Conservation (phyloP, 164 flowering plant genomes). For the Taxillus chinensis region DNA sequence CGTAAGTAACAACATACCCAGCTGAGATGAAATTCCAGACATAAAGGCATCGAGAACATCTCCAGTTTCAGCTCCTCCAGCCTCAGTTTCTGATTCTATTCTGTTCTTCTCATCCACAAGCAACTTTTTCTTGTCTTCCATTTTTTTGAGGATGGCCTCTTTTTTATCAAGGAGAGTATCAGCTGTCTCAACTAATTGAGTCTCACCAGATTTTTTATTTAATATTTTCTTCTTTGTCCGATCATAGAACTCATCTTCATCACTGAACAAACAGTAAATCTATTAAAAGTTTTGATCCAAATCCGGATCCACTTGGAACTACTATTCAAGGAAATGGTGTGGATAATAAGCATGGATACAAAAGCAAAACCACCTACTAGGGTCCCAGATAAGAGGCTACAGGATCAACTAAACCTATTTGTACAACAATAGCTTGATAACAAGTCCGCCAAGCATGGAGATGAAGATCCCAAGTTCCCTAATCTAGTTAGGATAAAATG, state of each 20-base stretch:
- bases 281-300: no score
- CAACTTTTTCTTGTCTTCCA: conserved; percentile 43
- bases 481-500: no score
- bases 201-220: conserved; percentile 34
- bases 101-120: conserved; percentile 44
- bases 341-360: no score
- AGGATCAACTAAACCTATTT: no score
- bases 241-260: conserved; percentile 96
- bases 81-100: conserved; percentile 25
- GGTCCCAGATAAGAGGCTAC: no score
- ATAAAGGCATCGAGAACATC: conserved; percentile 94
- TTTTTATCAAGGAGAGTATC: conserved; percentile 91
- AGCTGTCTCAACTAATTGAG: conserved; percentile 69
- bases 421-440: no score
- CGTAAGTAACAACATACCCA: conserved; percentile 43
- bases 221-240: conserved; percentile 66
- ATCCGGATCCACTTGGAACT: no score
- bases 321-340: no score
- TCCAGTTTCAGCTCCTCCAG: conserved; percentile 33
- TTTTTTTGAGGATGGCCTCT: conserved; percentile 58
- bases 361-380: no score
- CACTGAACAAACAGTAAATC: conserved; percentile 34
- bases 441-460: no score
- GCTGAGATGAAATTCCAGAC: conserved; percentile 80
- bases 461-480: no score